Percentiles rank a stretch among this genome's conserved stretches.
Conservation (phyloP, 352 stramenopile genomes). For the Peronospora destructor region DNA sequence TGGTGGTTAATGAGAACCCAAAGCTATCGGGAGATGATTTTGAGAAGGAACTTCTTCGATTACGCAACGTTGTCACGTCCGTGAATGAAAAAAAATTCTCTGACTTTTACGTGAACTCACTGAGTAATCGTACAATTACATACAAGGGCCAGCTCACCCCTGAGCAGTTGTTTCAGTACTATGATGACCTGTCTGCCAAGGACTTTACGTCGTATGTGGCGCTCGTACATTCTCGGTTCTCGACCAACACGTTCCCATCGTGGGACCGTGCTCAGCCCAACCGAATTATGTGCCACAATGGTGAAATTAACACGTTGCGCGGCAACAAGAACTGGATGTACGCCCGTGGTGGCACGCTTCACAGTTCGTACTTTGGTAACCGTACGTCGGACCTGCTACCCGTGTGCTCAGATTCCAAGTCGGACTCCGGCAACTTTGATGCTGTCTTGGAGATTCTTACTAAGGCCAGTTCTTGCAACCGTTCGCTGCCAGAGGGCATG, state of each 20-base stretch:
- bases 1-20: conserved; percentile 82
- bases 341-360: conserved; percentile 84
- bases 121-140: conserved; percentile 91
- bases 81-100: conserved; percentile 67
- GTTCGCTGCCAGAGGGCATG: conserved; percentile 90
- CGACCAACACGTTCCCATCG: conserved; percentile 97
- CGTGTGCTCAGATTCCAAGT: conserved; percentile 92
- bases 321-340: conserved; percentile 99
- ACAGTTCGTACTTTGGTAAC: conserved; percentile 88
- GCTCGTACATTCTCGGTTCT: conserved; percentile 95
- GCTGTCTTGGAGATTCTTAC: conserved; percentile 91
- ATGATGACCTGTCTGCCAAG: conserved; percentile 44
- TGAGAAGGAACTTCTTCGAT: conserved; percentile 84
- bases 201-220: conserved; percentile 91
- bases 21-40: conserved; percentile 73
- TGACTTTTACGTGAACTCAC: conserved; percentile 93
- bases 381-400: conserved; percentile 89
- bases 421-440: conserved; percentile 95
- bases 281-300: conserved; percentile 98
- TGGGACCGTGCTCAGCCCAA: conserved; percentile 95
- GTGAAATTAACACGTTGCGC: conserved; percentile 96
- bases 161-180: conserved; percentile 84
- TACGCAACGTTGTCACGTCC: conserved; percentile 46
- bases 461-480: conserved; percentile 85
- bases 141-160: conserved; percentile 98